A percentile compares a stretch with the other conserved stretches of the same genome.
These are phyloP conservation scores for Dillenia turbinata DNA, from an alignment of 164 flowering plant species.

Conservation along the genomic window DNA sequence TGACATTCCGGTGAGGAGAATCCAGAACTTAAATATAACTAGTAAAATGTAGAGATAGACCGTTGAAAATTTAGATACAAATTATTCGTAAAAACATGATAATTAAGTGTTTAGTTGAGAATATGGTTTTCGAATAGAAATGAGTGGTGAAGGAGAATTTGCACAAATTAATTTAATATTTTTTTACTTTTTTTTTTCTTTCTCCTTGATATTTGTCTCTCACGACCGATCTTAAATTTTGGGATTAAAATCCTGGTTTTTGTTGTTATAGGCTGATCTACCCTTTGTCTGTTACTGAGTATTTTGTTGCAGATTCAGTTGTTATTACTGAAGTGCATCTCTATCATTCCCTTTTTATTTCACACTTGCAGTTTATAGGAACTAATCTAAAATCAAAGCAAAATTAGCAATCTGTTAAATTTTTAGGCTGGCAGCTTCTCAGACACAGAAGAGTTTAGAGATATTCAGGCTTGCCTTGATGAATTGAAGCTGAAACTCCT, in stretches of 20 bases:
- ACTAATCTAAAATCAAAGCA: not conserved
- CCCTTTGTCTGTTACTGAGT: not conserved
- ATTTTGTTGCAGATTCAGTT: not conserved
- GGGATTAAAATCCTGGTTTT: not conserved
- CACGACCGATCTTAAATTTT: no score
- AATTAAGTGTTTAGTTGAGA: no score
- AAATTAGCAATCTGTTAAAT: not conserved
- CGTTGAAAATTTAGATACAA: no score
- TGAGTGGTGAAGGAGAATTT: no score
- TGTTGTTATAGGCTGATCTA: not conserved
- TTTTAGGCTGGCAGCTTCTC: conserved; percentile 57
- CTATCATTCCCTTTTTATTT: not conserved
- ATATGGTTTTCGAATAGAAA: no score
- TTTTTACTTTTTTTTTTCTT: no score
- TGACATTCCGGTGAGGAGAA: no score
- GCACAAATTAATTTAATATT: no score
- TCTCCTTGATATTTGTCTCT: no score
- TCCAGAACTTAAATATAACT: no score
- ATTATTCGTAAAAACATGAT: no score
- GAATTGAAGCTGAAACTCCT: conserved; percentile 38
- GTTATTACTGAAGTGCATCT: not conserved
- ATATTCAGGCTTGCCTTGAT: conserved; percentile 49
- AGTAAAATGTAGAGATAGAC: no score
- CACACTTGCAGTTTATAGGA: not conserved
- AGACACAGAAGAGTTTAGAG: conserved; percentile 47